phyloP scores from a whole-genome alignment of 192 early-diverging fungal species.

The Coemansia aciculifera region DNA sequence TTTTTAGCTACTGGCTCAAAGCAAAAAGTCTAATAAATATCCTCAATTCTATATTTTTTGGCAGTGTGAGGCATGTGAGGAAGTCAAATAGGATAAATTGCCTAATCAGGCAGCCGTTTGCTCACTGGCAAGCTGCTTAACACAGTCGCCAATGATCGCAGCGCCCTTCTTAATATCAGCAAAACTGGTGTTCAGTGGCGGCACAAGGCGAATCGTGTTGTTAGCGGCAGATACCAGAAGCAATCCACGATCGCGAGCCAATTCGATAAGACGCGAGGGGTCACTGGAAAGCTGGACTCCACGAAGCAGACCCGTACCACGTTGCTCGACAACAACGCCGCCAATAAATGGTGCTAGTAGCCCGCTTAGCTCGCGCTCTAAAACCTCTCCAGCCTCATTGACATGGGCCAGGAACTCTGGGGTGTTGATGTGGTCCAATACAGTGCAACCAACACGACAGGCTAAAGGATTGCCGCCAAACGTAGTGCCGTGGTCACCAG shows the following conservation, averaged over 20 bases:
- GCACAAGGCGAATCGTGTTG: slow-evolving; percentile 92
- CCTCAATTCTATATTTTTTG: too few species aligned
- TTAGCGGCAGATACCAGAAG: slow-evolving; percentile 83
- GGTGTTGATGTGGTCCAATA: slow-evolving; percentile 67
- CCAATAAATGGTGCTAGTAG: slow-evolving; percentile 50
- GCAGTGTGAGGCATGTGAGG: not conserved
- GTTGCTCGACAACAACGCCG: slow-evolving; percentile 69
- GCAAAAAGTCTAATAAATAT: too few species aligned
- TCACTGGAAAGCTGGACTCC: slow-evolving; percentile 79
- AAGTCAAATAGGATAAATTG: not conserved
- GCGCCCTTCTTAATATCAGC: slow-evolving; percentile 77
- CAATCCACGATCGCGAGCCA: slow-evolving; percentile 81
- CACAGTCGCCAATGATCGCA: slow-evolving; percentile 65
- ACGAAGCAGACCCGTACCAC: slow-evolving; percentile 84
- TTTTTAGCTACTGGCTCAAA: too few species aligned
- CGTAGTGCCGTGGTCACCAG: slow-evolving; percentile 96
- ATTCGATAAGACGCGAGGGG: slow-evolving; percentile 66
- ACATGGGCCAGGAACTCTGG: slow-evolving; percentile 78
- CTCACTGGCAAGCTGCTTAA: slow-evolving; percentile 27
- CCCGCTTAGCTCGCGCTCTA: slow-evolving; percentile 58
- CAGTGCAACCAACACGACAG: slow-evolving; percentile 77
- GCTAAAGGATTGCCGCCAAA: slow-evolving; percentile 96
- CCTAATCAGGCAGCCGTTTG: not conserved
- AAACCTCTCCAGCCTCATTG: slow-evolving; percentile 60
- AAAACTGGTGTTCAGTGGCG: slow-evolving; percentile 79